phyloP scores from a whole-genome alignment of 805 yeast genomes.

The Yarrowia sp. region DNA sequence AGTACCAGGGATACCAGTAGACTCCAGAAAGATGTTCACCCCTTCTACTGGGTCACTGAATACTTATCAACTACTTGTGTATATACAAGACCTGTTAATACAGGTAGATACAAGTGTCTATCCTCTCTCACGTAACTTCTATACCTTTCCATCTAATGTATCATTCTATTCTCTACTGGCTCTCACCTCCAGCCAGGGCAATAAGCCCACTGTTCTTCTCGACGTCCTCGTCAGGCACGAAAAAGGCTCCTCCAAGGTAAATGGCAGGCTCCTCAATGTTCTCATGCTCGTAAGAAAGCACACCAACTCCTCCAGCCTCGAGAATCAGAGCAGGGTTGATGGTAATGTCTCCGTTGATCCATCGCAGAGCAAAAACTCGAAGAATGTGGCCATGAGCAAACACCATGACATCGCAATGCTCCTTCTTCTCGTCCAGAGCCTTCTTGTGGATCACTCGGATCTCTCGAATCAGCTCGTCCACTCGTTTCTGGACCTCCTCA shows the following conservation, averaged over 20 bases:
- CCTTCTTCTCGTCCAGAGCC: slow-evolving; percentile 39
- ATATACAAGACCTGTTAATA: no score
- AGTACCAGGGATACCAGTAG: no score
- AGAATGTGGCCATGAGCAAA: slow-evolving; percentile 94
- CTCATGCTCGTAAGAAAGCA: slow-evolving; percentile 83
- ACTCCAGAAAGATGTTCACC: no score
- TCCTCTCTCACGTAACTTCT: no score
- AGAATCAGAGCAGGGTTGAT: slow-evolving; percentile 76
- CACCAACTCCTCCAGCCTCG: slow-evolving; percentile 96
- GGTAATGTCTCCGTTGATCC: slow-evolving; percentile 63
- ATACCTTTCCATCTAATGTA: no score
- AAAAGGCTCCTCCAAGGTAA: slow-evolving; percentile 77
- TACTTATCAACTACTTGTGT: no score
- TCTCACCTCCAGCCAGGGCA: not conserved
- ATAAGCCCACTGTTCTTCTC: not conserved
- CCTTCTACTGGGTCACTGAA: no score
- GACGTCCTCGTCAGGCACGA: slow-evolving; percentile 44
- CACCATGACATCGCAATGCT: slow-evolving; percentile 68
- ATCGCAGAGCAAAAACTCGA: slow-evolving; percentile 83
- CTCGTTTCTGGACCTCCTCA: slow-evolving; percentile 61
- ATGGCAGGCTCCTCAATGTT: slow-evolving; percentile 84
- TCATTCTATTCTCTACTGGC: not conserved
- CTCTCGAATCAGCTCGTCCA: slow-evolving; percentile 65
- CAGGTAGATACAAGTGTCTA: no score
- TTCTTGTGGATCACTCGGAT: slow-evolving; percentile 49